These are phyloP conservation scores for Polytolypa hystricis DNA, from an alignment of 2,329 filamentous ascomycete species.

Conservation along the genomic window DNA sequence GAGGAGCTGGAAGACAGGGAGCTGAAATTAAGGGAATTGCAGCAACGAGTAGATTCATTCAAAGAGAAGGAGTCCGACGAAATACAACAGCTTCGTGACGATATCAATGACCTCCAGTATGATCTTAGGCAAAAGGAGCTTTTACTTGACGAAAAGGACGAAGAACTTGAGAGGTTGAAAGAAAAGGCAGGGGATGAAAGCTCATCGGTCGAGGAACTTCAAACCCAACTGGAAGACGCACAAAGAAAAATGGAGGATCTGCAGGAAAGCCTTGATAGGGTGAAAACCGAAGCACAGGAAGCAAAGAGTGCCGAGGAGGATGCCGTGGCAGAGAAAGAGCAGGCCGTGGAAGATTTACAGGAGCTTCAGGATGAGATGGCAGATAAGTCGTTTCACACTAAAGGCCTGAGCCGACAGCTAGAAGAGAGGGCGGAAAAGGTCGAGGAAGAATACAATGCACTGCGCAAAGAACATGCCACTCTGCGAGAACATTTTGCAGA, in stretches of 20 bases:
- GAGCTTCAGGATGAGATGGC: slow-evolving; percentile 64
- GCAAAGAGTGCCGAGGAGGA: slow-evolving; percentile 37
- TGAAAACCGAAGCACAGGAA: slow-evolving; percentile 26
- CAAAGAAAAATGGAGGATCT: slow-evolving; percentile 34
- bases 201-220: slow-evolving; percentile 35
- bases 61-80: slow-evolving; percentile 46
- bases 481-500: slow-evolving; percentile 35
- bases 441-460: slow-evolving; percentile 52
- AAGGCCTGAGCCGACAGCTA: slow-evolving; percentile 61
- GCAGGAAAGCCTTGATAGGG: slow-evolving; percentile 30
- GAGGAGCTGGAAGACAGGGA: slow-evolving; percentile 42
- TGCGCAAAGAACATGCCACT: slow-evolving; percentile 36
- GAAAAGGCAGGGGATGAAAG: slow-evolving; percentile 34
- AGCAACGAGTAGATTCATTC: slow-evolving; percentile 46
- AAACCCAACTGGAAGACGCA: slow-evolving; percentile 39
- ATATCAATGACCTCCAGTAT: slow-evolving; percentile 64
- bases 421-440: slow-evolving; percentile 59
- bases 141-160: slow-evolving; percentile 60
- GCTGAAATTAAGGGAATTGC: slow-evolving; percentile 26
- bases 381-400: slow-evolving; percentile 66
- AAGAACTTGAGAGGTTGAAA: slow-evolving; percentile 59
- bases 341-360: slow-evolving; percentile 45
- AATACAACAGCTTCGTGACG: slow-evolving; percentile 57
- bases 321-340: slow-evolving; percentile 41
- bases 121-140: slow-evolving; percentile 67